Base-by-base conservation (phyloP, 164 flowering plant genomes). In the Aristolochia californica region DNA sequence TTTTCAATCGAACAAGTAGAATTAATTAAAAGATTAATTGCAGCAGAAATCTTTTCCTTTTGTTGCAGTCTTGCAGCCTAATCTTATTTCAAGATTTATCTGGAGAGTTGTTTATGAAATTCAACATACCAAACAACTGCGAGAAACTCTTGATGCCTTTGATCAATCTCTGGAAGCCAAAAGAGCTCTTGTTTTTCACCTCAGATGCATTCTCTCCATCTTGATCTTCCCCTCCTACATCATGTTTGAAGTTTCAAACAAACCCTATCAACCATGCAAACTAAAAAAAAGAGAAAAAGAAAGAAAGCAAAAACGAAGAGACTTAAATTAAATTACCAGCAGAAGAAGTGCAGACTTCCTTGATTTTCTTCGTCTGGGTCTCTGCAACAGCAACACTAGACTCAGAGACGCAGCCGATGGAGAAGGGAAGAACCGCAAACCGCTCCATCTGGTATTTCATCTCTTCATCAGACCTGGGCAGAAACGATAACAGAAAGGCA, bases 71-170 rank as follows among this genome's bases (percentile, higher is more conserved):
- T n/a, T n/a, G n/a, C n/a, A n/a, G n/a, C n/a, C n/a, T n/a, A n/a
- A n/a, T n/a, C n/a, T n/a, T n/a, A n/a, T n/a, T n/a, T n/a, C n/a
- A n/a, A n/a, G n/a, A n/a, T n/a, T n/a, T n/a, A n/a, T n/a, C n/a
- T n/a, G n/a, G n/a, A n/a, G n/a, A n/a, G n/a, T n/a, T n/a, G n/a
- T n/a, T n/a, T n/a, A n/a, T n/a, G n/a, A n/a, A n/a, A 25, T 25
- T 4, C 12, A 16, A 62, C 77, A 67, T 67, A 90, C 97, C 85
- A 63, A 90, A 85, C 45, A 80, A 48, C 34, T 87, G 93, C 63
- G 93, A 83, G 63, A 88, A 63, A 75, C 49, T 83, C 73, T 80
- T 88, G 77, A 89, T 69, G 55, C 76, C 61, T 72, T 85, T 87
- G 68, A 79, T 62, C 56, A 90, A 72, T 75, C 74, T 78, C 5